A percentile compares a stretch with the other conserved stretches of the same genome.
phyloP scores from a whole-genome alignment of 768 basidiomycete genomes.

The Tylopilus rubrobrunneus region DNA sequence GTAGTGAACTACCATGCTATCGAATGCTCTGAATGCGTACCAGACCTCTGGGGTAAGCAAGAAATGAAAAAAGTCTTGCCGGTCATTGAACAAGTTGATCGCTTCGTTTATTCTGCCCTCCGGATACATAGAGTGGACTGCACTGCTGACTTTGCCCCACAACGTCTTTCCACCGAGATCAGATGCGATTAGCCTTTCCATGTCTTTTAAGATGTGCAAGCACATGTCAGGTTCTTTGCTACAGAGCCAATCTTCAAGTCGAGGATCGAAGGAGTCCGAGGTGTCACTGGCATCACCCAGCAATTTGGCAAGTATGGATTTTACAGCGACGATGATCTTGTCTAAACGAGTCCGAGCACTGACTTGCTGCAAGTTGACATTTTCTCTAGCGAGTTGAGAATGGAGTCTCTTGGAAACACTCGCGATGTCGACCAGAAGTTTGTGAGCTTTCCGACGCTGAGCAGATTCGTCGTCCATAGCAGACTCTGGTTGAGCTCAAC shows the following conservation, averaged over 20 bases:
- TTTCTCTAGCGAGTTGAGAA: background rate
- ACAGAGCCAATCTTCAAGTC: slow-evolving; percentile 1
- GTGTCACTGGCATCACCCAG: background rate
- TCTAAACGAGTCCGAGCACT: background rate
- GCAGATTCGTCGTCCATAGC: background rate
- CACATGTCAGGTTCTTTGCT: slow-evolving; percentile 5
- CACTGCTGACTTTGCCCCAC: background rate
- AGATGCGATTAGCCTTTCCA: background rate
- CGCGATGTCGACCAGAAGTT: background rate
- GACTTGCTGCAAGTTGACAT: background rate
- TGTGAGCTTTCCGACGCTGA: background rate
- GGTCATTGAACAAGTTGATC: slow-evolving; percentile 1
- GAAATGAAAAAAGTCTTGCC: background rate
- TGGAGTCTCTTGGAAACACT: background rate
- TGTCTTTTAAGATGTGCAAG: slow-evolving; percentile 1
- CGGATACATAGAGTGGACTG: background rate
- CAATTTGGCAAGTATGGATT: background rate
- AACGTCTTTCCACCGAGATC: background rate
- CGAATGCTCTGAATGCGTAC: background rate
- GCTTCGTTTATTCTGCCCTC: slow-evolving; percentile 1
- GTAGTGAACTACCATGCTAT: too few relatives aligned
- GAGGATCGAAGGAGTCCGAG: background rate
- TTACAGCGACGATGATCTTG: background rate
- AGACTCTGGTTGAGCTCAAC: background rate
- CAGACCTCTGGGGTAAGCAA: background rate